phyloP scores from a whole-genome alignment of 2,329 filamentous ascomycete genomes.

The Colletotrichum sublineola region DNA sequence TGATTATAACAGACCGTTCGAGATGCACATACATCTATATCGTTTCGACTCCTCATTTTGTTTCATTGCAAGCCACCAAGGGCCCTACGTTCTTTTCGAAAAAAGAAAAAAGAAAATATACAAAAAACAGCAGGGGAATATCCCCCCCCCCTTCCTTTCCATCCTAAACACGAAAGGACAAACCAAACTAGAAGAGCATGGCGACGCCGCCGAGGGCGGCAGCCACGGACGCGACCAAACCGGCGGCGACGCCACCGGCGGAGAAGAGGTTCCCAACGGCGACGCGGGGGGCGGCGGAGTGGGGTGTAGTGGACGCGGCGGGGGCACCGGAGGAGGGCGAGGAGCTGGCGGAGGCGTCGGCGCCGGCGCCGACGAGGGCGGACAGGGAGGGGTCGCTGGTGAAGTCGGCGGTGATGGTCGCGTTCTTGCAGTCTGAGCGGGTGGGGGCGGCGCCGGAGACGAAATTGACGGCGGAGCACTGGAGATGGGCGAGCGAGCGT shows the following conservation, averaged over 20 bases:
- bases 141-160: no score
- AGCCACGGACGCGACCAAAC: conserved; percentile 21
- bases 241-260: background rate
- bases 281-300: conserved; percentile 14
- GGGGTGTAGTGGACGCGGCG: conserved; percentile 19
- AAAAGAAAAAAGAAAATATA: background rate
- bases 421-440: conserved; percentile 54
- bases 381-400: conserved; percentile 51
- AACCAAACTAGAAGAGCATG: conserved; percentile 26
- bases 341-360: background rate
- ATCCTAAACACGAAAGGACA: background rate
- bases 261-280: conserved; percentile 1
- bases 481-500: background rate
- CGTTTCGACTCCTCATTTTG: no score
- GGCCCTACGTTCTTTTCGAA: no score
- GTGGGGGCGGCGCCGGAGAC: conserved; percentile 57
- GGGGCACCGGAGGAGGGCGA: conserved; percentile 1
- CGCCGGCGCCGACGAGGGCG: conserved; percentile 49
- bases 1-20: background rate
- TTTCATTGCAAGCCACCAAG: background rate
- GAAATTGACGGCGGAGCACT: conserved; percentile 70
- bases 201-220: conserved; percentile 39
- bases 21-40: no score
- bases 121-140: no score
- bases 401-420: conserved; percentile 47